Base-by-base conservation (phyloP, 2,329 filamentous ascomycete genomes). In the Aspergillus latus region DNA sequence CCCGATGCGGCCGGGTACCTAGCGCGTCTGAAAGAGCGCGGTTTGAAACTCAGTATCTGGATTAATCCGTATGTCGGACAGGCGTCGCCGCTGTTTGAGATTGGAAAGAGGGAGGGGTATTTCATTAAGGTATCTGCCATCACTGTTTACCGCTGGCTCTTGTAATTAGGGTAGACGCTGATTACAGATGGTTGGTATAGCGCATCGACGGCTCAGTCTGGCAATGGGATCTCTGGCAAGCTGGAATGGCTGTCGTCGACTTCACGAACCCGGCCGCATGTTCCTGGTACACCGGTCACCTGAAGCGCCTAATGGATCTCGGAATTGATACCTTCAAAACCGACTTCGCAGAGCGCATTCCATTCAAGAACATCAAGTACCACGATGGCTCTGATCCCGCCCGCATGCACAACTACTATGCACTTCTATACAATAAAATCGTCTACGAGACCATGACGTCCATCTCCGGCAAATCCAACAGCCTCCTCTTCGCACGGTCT, bases 141-240 rank as follows among this genome's bases (percentile, higher is more conserved):
- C 21, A 1, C 21, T 21, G 21, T 3, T 3, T 3, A 21, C 21
- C 2, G 21, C 21, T 21, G 21, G 21, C 21, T 2, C 21, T 21
- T 21, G 21, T 21, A 21, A 21, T 21, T 3, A 21, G 21, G 21
- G 3, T 21, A 21, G 21, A 21, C 21, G 21, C 21, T 21, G 21
- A 21, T 21, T 21, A 21, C 21, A 21, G 21, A 21, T 3, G 21
- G 21, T 21, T 21, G 21, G 21, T 21, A 21, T 21, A 21, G 68
- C 82, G 86, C 29, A 84, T 81, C 61, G 84, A 89, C 64, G 87
- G 86, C 10, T 84, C 88, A 59, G 74, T 90, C 21, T 90, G 85
- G 84, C 88, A 90, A 71, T 89, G 87, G 85, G 88, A 90, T 64
- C 73, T 88, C 42, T 90, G 88, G 88, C 88, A 90, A 68, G 86